Evolutionary conservation across 306 rosid species (phyloP).

Genomic region (Acacia crassicarpa): DNA sequence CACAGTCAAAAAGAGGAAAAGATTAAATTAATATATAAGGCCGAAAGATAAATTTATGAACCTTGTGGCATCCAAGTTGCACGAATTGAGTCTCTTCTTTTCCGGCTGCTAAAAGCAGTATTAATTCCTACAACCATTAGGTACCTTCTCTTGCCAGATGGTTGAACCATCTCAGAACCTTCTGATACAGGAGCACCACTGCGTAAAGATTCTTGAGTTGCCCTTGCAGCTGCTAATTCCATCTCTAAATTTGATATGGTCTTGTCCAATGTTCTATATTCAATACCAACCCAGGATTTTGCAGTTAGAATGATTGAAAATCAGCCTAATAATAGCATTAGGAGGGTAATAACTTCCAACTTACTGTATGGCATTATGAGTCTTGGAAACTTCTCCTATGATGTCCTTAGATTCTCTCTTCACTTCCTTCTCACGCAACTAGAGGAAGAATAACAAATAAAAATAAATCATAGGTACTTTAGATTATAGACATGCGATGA

Average conservation of each 20-base stretch:
- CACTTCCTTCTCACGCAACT: slow-evolving; percentile 78
- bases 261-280: slow-evolving; percentile 75
- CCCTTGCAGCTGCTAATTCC: slow-evolving; percentile 93
- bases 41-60: slow-evolving; percentile 31
- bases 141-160: slow-evolving; percentile 68
- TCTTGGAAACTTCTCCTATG: slow-evolving; percentile 58
- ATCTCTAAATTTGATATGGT: slow-evolving; percentile 92
- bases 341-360: slow-evolving; percentile 33
- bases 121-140: slow-evolving; percentile 92
- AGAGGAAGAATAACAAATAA: slow-evolving; percentile 33
- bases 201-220: slow-evolving; percentile 74
- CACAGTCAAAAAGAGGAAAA: slow-evolving; percentile 11
- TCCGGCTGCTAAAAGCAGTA: slow-evolving; percentile 98
- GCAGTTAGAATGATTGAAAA: slow-evolving; percentile 9
- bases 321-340: slow-evolving; percentile 17
- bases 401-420: slow-evolving; percentile 59
- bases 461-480: not conserved
- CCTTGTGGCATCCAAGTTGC: slow-evolving; percentile 99
- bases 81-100: slow-evolving; percentile 96
- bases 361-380: slow-evolving; percentile 79
- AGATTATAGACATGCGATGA: slow-evolving; percentile 7
- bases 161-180: slow-evolving; percentile 42
- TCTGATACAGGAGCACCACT: slow-evolving; percentile 71
- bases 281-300: slow-evolving; percentile 11
- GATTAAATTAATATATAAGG: not conserved